Evolutionary conservation across 108 stramenopile species (phyloP).

Genomic region (Cyclotella cryptica): DNA sequence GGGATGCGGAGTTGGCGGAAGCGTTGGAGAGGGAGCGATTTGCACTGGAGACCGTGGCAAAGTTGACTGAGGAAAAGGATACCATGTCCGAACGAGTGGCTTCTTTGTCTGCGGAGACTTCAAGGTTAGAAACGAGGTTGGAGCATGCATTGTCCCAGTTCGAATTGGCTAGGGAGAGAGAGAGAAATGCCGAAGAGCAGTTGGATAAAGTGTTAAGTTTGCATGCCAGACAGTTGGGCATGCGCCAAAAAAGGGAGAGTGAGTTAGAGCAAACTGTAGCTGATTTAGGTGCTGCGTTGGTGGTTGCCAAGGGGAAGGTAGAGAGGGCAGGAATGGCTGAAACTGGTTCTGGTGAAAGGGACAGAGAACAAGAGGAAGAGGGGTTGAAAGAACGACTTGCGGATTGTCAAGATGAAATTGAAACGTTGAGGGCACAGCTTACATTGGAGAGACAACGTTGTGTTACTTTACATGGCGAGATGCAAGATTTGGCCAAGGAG

Average conservation of each 20-base stretch:
- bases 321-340: conserved; percentile 13
- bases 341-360: not conserved
- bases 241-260: conserved; percentile 73
- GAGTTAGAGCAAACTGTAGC: conserved; percentile 85
- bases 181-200: conserved; percentile 81
- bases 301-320: conserved; percentile 51
- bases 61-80: conserved; percentile 75
- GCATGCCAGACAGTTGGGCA: conserved; percentile 81
- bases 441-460: conserved; percentile 61
- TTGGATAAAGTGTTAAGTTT: conserved; percentile 74
- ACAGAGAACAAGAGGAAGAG: conserved; percentile 50
- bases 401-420: conserved; percentile 65
- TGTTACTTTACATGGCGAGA: conserved; percentile 65
- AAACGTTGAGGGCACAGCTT: conserved; percentile 62
- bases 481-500: conserved; percentile 75
- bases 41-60: conserved; percentile 37
- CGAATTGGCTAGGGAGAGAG: conserved; percentile 73
- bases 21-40: conserved; percentile 69
- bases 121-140: conserved; percentile 65
- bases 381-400: conserved; percentile 63
- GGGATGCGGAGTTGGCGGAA: conserved; percentile 70
- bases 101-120: conserved; percentile 69
- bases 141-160: conserved; percentile 71
- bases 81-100: conserved; percentile 65
- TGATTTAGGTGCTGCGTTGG: conserved; percentile 81